Evolutionary conservation across 2,329 filamentous ascomycete species (phyloP).

Genomic region (Cladosporium halotolerans): DNA sequence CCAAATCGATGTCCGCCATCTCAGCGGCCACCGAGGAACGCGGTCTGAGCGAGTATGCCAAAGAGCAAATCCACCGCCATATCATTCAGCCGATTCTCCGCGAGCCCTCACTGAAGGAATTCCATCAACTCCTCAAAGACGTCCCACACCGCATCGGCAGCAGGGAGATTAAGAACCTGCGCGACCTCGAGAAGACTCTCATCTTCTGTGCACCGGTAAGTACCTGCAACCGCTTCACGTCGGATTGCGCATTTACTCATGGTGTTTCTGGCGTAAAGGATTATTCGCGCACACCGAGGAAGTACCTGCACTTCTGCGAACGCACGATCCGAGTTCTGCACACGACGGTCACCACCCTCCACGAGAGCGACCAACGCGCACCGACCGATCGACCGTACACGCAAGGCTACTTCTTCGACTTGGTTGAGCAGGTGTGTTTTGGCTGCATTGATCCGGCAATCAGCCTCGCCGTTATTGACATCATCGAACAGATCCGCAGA

Average conservation of each 20-base stretch:
- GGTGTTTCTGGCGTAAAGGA: constrained; percentile 63
- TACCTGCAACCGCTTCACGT: constrained; percentile 44
- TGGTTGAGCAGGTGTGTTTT: constrained; percentile 66
- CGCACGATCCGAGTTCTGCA: constrained; percentile 85
- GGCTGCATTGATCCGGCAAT: constrained; percentile 11
- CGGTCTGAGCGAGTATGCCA: constrained; percentile 60
- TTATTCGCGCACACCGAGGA: constrained; percentile 60
- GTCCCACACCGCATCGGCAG: constrained; percentile 72
- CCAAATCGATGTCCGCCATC: constrained; percentile 23
- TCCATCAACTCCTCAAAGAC: constrained; percentile 71
- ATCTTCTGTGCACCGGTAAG: constrained; percentile 91
- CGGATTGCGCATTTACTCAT: constrained; percentile 60
- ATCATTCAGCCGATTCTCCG: constrained; percentile 72
- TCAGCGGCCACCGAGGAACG: constrained; percentile 38
- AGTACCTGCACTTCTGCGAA: constrained; percentile 84
- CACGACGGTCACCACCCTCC: constrained; percentile 77
- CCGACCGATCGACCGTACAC: constrained; percentile 85
- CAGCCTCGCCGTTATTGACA: constrained; percentile 21
- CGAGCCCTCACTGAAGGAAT: constrained; percentile 67
- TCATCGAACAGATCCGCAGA: constrained; percentile 56
- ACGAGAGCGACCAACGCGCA: constrained; percentile 78
- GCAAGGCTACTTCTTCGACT: constrained; percentile 93
- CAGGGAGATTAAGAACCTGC: constrained; percentile 82
- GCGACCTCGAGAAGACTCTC: constrained; percentile 90
- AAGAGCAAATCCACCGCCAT: constrained; percentile 71